A percentile compares a stretch with the other conserved stretches of the same genome.
Evolutionary conservation across 345 rosid genomes (phyloP).

Genomic region (Eucalyptus erythrocorys): DNA sequence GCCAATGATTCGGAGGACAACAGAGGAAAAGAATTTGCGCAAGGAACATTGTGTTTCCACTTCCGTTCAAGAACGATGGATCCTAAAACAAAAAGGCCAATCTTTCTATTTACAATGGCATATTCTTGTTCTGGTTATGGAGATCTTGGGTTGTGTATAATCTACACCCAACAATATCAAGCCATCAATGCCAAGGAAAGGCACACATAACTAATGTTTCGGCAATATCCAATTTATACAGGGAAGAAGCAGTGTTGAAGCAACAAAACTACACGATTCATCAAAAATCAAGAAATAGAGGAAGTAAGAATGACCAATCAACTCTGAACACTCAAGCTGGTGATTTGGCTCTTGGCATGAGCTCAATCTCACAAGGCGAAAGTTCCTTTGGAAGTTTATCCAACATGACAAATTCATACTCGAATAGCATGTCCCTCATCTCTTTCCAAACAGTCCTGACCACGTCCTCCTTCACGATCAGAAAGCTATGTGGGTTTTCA

Average conservation of each 20-base stretch:
- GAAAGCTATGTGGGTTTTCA: background rate
- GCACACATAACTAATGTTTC: background rate
- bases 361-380: background rate
- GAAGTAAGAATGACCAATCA: background rate
- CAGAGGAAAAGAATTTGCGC: too few relatives aligned
- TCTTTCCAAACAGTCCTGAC: background rate
- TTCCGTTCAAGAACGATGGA: too few relatives aligned
- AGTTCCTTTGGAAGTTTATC: background rate
- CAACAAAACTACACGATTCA: background rate
- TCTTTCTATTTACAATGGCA: too few relatives aligned
- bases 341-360: background rate
- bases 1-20: too few relatives aligned
- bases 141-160: too few relatives aligned
- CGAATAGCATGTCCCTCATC: background rate
- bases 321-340: background rate
- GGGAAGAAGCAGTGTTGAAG: background rate
- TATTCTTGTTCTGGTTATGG: too few relatives aligned
- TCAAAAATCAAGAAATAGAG: background rate
- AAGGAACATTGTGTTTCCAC: too few relatives aligned
- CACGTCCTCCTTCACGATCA: background rate
- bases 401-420: background rate
- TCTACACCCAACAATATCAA: too few relatives aligned
- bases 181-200: background rate
- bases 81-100: fast-evolving
- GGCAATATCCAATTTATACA: background rate